Conservation (phyloP, 139 green algal species). For the Picochlorum sp. region DNA sequence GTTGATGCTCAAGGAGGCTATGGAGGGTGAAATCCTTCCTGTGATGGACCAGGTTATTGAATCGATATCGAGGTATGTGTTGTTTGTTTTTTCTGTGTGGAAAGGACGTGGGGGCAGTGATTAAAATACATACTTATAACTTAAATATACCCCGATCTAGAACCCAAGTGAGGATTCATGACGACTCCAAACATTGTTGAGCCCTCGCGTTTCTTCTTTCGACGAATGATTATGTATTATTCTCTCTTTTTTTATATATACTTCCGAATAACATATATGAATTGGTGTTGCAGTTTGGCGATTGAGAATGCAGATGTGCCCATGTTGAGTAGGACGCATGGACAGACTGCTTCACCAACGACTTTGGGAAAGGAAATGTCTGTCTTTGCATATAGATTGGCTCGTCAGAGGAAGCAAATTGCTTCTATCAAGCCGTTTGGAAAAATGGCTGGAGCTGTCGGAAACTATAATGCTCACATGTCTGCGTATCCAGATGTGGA, state of each 20-base stretch:
- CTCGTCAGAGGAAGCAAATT: constrained; percentile 47
- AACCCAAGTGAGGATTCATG: constrained; percentile 22
- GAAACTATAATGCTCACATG: constrained; percentile 99
- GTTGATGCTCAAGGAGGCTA: constrained; percentile 87
- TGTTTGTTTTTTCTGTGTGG: background rate
- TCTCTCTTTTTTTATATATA: background rate
- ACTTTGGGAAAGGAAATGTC: constrained; percentile 99
- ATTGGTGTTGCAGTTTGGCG: constrained; percentile 41
- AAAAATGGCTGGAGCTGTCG: constrained; percentile 95
- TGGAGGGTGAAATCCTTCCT: constrained; percentile 69
- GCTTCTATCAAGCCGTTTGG: constrained; percentile 61
- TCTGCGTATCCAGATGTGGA: constrained; percentile 88
- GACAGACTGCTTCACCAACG: constrained; percentile 92
- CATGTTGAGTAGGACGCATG: constrained; percentile 95
- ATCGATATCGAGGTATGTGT: constrained; percentile 35
- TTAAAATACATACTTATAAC: constrained; percentile 9
- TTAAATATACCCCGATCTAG: constrained; percentile 38
- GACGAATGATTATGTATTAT: no score
- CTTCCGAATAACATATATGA: background rate
- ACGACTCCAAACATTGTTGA: constrained; percentile 14
- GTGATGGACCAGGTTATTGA: constrained; percentile 80
- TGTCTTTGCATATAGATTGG: constrained; percentile 82
- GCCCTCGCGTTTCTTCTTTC: constrained; percentile 9
- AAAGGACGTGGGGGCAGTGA: constrained; percentile 11
- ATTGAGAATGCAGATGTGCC: constrained; percentile 73